Evolutionary conservation across 225 moss, liverwort and hornwort genomes (phyloP).

Genomic region (Bryoerythrophyllum caledonicum): DNA sequence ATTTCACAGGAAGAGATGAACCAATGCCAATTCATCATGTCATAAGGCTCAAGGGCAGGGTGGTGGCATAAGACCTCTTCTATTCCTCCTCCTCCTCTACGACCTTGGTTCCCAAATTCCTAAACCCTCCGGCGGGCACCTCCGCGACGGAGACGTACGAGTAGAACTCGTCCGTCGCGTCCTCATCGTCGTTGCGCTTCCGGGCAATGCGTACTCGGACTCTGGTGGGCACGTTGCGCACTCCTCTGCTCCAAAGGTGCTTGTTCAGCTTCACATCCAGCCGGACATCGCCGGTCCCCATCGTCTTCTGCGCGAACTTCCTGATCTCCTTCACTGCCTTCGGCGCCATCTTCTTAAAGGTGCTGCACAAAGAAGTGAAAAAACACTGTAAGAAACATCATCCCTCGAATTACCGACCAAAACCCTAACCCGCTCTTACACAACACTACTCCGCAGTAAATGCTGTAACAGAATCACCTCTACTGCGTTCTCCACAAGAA

Average conservation of each 20-base stretch:
- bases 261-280: slow-evolving; percentile 57
- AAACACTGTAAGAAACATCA: neutral
- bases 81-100: slow-evolving; percentile 56
- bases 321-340: slow-evolving; percentile 56
- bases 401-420: neutral
- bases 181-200: slow-evolving; percentile 55
- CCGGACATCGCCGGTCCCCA: slow-evolving; percentile 45
- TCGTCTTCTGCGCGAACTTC: slow-evolving; percentile 46
- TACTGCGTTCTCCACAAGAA: neutral
- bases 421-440: neutral
- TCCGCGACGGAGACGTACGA: slow-evolving; percentile 45
- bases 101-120: slow-evolving; percentile 45
- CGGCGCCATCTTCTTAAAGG: slow-evolving; percentile 53
- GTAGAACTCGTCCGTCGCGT: slow-evolving; percentile 49
- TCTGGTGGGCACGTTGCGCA: slow-evolving; percentile 47
- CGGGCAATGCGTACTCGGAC: slow-evolving; percentile 49
- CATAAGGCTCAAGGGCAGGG: slow-evolving; percentile 16
- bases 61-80: slow-evolving; percentile 12
- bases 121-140: slow-evolving; percentile 42
- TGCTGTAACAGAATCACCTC: neutral
- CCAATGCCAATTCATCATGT: slow-evolving; percentile 20
- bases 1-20: no score
- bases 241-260: slow-evolving; percentile 49
- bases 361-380: slow-evolving; percentile 16
- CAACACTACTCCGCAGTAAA: neutral